Conservation (phyloP, 257 asterid species). For the Solanum okadae region DNA sequence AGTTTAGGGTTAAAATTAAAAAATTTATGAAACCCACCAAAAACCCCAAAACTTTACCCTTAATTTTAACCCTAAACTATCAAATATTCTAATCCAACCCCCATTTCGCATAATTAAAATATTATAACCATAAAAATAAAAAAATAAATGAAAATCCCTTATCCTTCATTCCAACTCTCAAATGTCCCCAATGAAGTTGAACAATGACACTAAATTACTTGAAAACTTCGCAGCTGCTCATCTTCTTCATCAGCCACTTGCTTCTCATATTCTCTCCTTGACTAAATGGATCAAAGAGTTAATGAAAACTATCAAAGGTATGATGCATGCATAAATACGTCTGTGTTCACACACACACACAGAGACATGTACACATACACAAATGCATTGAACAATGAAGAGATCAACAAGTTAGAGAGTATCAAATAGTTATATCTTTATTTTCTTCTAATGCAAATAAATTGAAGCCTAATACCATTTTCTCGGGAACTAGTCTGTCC, state of each 20-base stretch:
- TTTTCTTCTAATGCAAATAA: neutral
- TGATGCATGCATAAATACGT: neutral
- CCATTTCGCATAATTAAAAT: too few relatives aligned
- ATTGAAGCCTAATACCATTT: neutral
- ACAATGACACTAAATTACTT: conserved; percentile 29
- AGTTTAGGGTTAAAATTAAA: too few relatives aligned
- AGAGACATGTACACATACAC: neutral
- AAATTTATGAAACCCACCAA: too few relatives aligned
- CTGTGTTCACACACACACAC: too few relatives aligned
- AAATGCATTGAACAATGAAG: neutral
- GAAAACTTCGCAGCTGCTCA: conserved; percentile 61
- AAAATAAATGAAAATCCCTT: too few relatives aligned
- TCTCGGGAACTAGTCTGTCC: neutral
- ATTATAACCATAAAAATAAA: too few relatives aligned
- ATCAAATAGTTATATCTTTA: neutral
- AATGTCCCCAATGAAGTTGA: neutral
- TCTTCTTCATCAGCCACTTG: conserved; percentile 84
- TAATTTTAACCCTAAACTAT: too few relatives aligned
- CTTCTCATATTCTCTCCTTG: conserved; percentile 68
- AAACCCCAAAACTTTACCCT: too few relatives aligned
- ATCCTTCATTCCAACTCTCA: too few relatives aligned
- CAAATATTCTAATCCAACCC: too few relatives aligned
- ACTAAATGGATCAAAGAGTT: conserved; percentile 34
- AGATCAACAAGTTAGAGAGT: neutral
- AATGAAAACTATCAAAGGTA: neutral